A percentile compares a stretch with the other conserved stretches of the same genome.
phyloP scores from a whole-genome alignment of 768 basidiomycete genomes.

The Phaeotremella skinneri region DNA sequence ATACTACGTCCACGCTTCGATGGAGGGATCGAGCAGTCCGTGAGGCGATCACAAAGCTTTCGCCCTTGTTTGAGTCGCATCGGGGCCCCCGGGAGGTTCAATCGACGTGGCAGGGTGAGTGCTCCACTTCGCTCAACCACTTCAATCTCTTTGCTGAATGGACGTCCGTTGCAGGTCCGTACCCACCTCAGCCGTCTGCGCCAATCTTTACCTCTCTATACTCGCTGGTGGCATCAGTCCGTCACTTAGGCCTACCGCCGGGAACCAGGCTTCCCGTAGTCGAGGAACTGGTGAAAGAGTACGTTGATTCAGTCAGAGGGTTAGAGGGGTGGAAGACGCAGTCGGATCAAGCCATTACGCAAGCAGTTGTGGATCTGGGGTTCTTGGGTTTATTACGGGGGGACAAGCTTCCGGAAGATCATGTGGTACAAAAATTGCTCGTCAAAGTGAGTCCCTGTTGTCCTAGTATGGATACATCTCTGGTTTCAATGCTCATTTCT shows the following conservation, averaged over 20 bases:
- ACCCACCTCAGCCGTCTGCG: constrained; percentile 32
- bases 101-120: constrained; percentile 40
- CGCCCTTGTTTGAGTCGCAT: constrained; percentile 26
- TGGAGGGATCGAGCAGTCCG: constrained; percentile 28
- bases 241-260: constrained; percentile 34
- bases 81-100: constrained; percentile 23
- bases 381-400: constrained; percentile 32
- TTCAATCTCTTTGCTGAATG: neutral
- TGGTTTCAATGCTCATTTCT: neutral
- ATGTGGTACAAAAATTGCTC: constrained; percentile 13
- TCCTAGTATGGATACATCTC: neutral
- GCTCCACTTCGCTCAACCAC: neutral
- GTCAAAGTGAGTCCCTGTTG: constrained; percentile 19
- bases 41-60: constrained; percentile 21
- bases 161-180: constrained; percentile 15
- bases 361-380: constrained; percentile 36
- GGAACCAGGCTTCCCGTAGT: constrained; percentile 14
- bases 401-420: constrained; percentile 13
- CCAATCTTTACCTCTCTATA: constrained; percentile 29
- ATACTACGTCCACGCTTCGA: constrained; percentile 20
- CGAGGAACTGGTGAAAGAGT: constrained; percentile 21
- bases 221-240: constrained; percentile 23
- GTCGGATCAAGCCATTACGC: constrained; percentile 13
- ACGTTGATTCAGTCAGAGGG: constrained; percentile 17
- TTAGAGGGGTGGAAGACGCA: constrained; percentile 34